Conservation (phyloP, 805 yeast species). For the Saccharomycopsis capsularis region DNA sequence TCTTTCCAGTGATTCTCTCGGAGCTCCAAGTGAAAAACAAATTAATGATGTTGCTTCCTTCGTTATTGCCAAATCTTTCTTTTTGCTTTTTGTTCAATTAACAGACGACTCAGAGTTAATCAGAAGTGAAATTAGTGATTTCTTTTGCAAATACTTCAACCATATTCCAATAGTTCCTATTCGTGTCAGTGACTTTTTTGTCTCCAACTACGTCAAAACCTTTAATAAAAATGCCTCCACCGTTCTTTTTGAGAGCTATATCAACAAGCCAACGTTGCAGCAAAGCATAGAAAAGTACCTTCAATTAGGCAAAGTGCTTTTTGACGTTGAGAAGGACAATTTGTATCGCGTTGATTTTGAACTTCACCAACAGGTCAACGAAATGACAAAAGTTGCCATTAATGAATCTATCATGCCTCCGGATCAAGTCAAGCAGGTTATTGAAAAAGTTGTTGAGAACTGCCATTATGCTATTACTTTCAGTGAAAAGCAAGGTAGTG, state of each 20-base stretch:
- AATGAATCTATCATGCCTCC: not conserved
- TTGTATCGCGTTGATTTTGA: conserved; percentile 38
- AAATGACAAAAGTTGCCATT: not conserved
- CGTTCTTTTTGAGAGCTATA: conserved; percentile 2
- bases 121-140: conserved; percentile 8
- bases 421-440: not conserved
- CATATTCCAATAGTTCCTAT: not conserved
- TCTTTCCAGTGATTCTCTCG: not conserved
- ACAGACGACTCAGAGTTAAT: conserved; percentile 17
- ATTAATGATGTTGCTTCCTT: conserved; percentile 15
- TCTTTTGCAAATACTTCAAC: conserved; percentile 3
- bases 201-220: not conserved
- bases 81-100: conserved; percentile 12
- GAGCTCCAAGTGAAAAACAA: too few species aligned
- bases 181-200: conserved; percentile 3
- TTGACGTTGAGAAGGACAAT: conserved; percentile 62
- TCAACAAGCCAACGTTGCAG: not conserved
- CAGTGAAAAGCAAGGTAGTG: conserved; percentile 2
- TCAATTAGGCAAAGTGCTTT: conserved; percentile 34
- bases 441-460: not conserved
- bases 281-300: not conserved
- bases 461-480: not conserved
- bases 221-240: not conserved
- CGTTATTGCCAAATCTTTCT: conserved; percentile 6
- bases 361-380: not conserved